Conservation (phyloP, 129 eudicot species). For the Lonicera japonica region DNA sequence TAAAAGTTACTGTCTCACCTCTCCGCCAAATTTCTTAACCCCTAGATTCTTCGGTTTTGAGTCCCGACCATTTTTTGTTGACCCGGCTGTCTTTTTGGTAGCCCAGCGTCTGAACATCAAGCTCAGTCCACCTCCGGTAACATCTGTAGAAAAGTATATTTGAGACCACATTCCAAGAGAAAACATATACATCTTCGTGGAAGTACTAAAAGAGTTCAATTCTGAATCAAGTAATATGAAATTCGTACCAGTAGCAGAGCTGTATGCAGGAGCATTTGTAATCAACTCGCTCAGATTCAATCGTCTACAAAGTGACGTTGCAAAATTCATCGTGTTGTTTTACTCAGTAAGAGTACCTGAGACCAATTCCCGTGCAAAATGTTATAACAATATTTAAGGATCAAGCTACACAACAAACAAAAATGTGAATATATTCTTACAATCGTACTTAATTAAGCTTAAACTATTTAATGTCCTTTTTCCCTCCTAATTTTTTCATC, state of each 20-base stretch:
- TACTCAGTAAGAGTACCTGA: slow-evolving; percentile 7
- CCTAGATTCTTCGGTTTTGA: slow-evolving; percentile 90
- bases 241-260: slow-evolving; percentile 59
- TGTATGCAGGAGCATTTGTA: slow-evolving; percentile 47
- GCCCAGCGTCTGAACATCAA: slow-evolving; percentile 91
- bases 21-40: slow-evolving; percentile 95
- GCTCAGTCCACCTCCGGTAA: slow-evolving; percentile 74
- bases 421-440: no score
- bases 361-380: slow-evolving; percentile 10
- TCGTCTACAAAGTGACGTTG: slow-evolving; percentile 61
- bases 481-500: no score
- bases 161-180: slow-evolving; percentile 5
- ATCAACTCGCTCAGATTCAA: slow-evolving; percentile 56
- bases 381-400: no score
- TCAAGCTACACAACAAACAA: no score
- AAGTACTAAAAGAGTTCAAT: background rate
- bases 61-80: slow-evolving; percentile 91
- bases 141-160: slow-evolving; percentile 27
- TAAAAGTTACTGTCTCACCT: slow-evolving; percentile 35
- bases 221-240: background rate
- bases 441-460: no score
- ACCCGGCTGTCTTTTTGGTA: slow-evolving; percentile 88
- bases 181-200: slow-evolving; percentile 1
- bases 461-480: no score
- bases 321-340: slow-evolving; percentile 48